Evolutionary conservation across 139 green algal genomes (phyloP), one percentile per base, ranked within the genome.

Genomic region (Chlorella sorokiniana): DNA sequence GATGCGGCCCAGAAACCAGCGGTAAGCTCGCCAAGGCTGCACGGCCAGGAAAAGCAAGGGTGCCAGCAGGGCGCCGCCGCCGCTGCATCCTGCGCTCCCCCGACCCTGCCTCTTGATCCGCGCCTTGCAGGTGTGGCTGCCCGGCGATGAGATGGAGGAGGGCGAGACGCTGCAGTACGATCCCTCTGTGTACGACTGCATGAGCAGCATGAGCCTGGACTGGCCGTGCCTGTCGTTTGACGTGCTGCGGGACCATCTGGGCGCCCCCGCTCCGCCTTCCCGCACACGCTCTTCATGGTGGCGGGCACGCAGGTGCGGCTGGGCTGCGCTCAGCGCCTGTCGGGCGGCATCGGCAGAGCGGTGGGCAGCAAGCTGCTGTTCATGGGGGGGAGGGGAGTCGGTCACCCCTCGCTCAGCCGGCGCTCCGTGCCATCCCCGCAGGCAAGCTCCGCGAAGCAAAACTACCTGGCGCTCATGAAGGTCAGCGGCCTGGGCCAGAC

Each of bases 151-250:
- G 0, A 41, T 98, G 40, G 93, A 84, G 20, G 96, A 96, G 44
- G 96, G 92, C 22, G 96, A 99, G 88, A 90, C 95, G 85, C 87
- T 99, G 62, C 89, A 97, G 69, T 99, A 98, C 84, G 96, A 99
- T 85, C 92, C 93, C 35, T 95, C 92, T 2, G 95, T 94, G 1
- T 99, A 99, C 83, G 93, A 99, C 83, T 99, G 94, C 88, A 83
- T 99, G 85, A 93, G 96, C 68, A 82, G 85, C 27, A 92, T 97
- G 54, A 84, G 68, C 29, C 86, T 98, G 64, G 92, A 96, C 64
- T 99, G 97, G 97, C 97, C 97, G 7, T 97, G 93, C 90, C 91
- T 99, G 0, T 96, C 91, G 87, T 98, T 99, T 81, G 97, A 99
- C 85, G 67, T 98, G 27, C 40, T 98, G 23, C 81, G 78, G 7